These are phyloP conservation scores for Ustilago vetiveriae DNA, from an alignment of 1,284 basidiomycete species.

Conservation along the genomic window DNA sequence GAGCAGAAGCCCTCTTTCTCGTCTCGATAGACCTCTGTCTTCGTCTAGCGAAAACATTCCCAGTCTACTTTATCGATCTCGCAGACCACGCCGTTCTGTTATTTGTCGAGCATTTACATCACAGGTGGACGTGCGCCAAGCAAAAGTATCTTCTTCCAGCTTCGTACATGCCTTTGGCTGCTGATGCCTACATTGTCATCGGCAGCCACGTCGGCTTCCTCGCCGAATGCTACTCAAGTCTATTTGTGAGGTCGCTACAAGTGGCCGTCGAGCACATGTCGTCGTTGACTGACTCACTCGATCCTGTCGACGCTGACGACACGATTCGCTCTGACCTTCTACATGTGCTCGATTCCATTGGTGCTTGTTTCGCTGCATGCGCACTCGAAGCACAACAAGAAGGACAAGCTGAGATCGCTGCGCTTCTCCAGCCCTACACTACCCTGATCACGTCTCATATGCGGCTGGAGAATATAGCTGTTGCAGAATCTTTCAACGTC, in stretches of 20 bases:
- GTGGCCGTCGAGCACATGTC: constrained; percentile 30
- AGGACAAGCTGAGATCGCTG: constrained; percentile 5
- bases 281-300: constrained; percentile 11
- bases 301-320: constrained; percentile 5
- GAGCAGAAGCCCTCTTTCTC: constrained; percentile 27
- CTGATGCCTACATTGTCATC: constrained; percentile 12
- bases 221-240: constrained; percentile 7
- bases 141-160: constrained; percentile 8
- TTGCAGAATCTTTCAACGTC: not conserved
- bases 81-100: constrained; percentile 27
- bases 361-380: constrained; percentile 12
- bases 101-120: constrained; percentile 26
- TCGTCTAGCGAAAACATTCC: constrained; percentile 16
- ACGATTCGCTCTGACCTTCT: not conserved
- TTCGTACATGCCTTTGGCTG: constrained; percentile 12
- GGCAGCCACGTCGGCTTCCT: constrained; percentile 17
- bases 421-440: constrained; percentile 18
- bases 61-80: constrained; percentile 22
- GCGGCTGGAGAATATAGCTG: not conserved
- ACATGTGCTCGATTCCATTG: constrained; percentile 3
- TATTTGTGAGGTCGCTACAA: constrained; percentile 11
- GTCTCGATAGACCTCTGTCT: constrained; percentile 27
- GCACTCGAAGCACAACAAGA: not conserved
- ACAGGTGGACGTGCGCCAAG: constrained; percentile 38
- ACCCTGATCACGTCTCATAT: constrained; percentile 21